These are phyloP conservation scores for Gymnopilus dilepis DNA, from an alignment of 768 basidiomycete species.

Conservation along the genomic window DNA sequence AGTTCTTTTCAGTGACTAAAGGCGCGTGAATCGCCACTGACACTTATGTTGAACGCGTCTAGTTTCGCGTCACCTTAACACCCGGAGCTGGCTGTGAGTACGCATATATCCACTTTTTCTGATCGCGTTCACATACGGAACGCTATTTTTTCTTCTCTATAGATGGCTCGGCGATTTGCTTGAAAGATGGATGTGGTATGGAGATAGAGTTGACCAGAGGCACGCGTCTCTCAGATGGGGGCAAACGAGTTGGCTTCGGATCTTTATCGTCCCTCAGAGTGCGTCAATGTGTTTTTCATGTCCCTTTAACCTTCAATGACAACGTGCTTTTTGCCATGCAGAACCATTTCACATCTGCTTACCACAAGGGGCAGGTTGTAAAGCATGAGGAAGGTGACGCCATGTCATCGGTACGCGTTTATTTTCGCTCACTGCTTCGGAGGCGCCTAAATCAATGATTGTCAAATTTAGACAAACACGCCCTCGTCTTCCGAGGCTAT, in stretches of 20 bases:
- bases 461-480: background rate
- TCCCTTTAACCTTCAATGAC: slow-evolving; percentile 5
- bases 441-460: slow-evolving; percentile 17
- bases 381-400: background rate
- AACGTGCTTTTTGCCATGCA: slow-evolving; percentile 2
- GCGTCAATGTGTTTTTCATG: slow-evolving; percentile 23
- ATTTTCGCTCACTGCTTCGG: slow-evolving; percentile 2
- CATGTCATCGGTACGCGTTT: background rate
- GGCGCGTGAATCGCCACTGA: slow-evolving; percentile 2
- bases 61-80: slow-evolving; percentile 45
- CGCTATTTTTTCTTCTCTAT: slow-evolving; percentile 3
- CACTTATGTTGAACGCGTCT: background rate
- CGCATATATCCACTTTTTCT: slow-evolving; percentile 10
- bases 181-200: slow-evolving; percentile 51
- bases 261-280: slow-evolving; percentile 54
- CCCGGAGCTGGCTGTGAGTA: slow-evolving; percentile 46
- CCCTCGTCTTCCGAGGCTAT: background rate
- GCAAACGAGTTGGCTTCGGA: slow-evolving; percentile 48
- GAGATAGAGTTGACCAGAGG: slow-evolving; percentile 39
- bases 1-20: slow-evolving; percentile 12
- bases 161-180: slow-evolving; percentile 51
- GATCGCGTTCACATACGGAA: slow-evolving; percentile 5
- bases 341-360: slow-evolving; percentile 21
- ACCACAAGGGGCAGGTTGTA: slow-evolving; percentile 6
- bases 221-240: slow-evolving; percentile 41